Percentiles rank a stretch among this genome's conserved stretches.
These are phyloP conservation scores for Candida tibetensis DNA, from an alignment of 805 yeast genomes.

Conservation along the genomic window DNA sequence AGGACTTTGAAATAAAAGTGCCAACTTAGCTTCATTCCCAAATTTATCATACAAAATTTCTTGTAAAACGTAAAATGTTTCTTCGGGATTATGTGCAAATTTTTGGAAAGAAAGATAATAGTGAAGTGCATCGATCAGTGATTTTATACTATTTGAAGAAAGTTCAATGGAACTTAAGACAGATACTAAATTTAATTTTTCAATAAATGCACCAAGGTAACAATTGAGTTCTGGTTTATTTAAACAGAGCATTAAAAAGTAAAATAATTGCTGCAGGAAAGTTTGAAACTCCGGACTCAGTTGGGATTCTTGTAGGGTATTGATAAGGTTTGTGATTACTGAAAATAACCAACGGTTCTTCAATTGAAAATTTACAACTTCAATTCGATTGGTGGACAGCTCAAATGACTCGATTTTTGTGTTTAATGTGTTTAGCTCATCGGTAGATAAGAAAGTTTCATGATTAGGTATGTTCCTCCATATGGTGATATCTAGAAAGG, in stretches of 20 bases:
- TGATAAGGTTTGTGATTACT: background rate
- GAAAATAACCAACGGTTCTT: slow-evolving; percentile 8
- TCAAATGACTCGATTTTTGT: background rate
- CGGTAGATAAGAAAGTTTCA: slow-evolving; percentile 6
- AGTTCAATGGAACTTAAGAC: background rate
- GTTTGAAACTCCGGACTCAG: background rate
- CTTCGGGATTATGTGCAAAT: background rate
- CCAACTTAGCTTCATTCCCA: background rate
- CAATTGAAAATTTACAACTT: slow-evolving; percentile 1
- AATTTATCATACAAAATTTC: background rate
- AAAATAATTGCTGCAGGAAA: background rate
- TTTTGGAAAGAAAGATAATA: background rate
- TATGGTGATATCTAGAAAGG: slow-evolving; percentile 30
- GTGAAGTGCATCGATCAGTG: background rate
- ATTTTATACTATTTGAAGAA: background rate
- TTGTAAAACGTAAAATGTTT: slow-evolving; percentile 1
- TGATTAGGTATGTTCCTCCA: slow-evolving; percentile 23
- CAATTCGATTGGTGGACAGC: background rate
- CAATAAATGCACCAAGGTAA: background rate
- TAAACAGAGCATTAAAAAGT: background rate
- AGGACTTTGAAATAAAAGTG: background rate
- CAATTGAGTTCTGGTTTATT: background rate
- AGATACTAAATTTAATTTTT: background rate
- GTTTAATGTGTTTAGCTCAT: background rate
- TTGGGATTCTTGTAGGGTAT: background rate